Evolutionary conservation across 805 yeast genomes (phyloP), one percentile per base, ranked within the genome.

Genomic region (Zygoascus ofunaensis): DNA sequence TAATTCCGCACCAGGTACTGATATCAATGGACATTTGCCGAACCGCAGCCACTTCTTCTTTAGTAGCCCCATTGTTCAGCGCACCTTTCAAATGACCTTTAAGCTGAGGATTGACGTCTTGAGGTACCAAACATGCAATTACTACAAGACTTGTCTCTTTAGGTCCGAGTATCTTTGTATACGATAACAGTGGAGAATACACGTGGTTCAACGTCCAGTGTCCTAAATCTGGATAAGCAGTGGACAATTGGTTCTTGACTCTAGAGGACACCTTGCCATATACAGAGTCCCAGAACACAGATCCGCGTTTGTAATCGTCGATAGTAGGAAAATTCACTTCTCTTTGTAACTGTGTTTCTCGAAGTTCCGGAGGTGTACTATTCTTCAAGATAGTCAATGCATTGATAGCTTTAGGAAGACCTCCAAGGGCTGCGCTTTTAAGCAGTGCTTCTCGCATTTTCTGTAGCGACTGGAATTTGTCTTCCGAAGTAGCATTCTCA

Each of bases 21-120:
- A 87, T 65, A 46, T 75, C 73, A 40, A 85, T 72, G 3, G 82
- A 79, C 64, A 87, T 55, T 12, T 65, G 66, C 41, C 94, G 69
- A 8, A 77, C 73, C 2, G 76, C 77, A 41, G 69, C 67, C 24
- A 87, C 67, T 47, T 82, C 82, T 42, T 79, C 83, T 23, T 60
- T 56, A 7, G 82, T 69, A 5, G 84, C 82, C 0, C 95, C 95
- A 23, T 78, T 74, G 55, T 86, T 87, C 41, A 79, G 49, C 0
- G 95, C 96, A 0, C 97, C 97, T 59, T 73, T 76, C 49, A 89
- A 69, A 59, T 89, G 97, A 0, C 97, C 97, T 62, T 86, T 84
- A 52, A 89, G 69, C 55, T 89, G 96, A 0, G 95, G 95, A 53
- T 84, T 86, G 8, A 89, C 96, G 61, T 89, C 94, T 58, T 86